Conservation (phyloP, 306 rosid genomes). For the Ziziphus jujuba region DNA sequence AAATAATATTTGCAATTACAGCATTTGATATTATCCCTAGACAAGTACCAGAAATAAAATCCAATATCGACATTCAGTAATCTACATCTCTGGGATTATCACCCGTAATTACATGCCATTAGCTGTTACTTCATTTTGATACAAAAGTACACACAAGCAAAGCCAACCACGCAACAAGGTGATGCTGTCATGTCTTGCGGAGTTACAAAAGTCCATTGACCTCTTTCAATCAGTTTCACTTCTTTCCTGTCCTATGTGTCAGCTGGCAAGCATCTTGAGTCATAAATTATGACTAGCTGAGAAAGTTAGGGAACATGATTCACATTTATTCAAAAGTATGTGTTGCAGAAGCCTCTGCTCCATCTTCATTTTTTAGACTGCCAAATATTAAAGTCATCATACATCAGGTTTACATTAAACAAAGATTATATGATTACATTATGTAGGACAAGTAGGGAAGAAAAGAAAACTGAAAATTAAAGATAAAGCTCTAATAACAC, state of each 20-base stretch:
- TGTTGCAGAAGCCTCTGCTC: conserved; percentile 13
- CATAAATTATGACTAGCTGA: conserved; percentile 32
- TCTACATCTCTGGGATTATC: conserved; percentile 4
- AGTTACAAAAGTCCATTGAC: conserved; percentile 10
- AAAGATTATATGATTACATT: too few species aligned
- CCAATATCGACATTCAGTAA: not conserved
- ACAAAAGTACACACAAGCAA: not conserved
- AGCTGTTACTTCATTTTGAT: conserved; percentile 4
- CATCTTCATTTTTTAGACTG: conserved; percentile 58
- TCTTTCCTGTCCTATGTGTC: conserved; percentile 28
- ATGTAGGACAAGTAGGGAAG: too few species aligned
- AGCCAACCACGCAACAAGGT: conserved; percentile 25
- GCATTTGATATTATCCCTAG: too few species aligned
- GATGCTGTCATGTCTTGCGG: conserved; percentile 17
- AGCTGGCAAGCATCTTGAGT: conserved; percentile 33
- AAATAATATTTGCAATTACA: too few species aligned
- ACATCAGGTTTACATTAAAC: not conserved
- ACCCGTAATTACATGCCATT: conserved; percentile 16
- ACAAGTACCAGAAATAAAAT: not conserved
- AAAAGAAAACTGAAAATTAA: too few species aligned
- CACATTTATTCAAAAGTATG: not conserved
- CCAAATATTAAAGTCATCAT: not conserved
- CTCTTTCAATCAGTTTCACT: conserved; percentile 20
- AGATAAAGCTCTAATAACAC: too few species aligned
- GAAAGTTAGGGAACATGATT: conserved; percentile 7